Conservation (phyloP, 176 grass and related monocot species). For the Phyllostachys edulis region DNA sequence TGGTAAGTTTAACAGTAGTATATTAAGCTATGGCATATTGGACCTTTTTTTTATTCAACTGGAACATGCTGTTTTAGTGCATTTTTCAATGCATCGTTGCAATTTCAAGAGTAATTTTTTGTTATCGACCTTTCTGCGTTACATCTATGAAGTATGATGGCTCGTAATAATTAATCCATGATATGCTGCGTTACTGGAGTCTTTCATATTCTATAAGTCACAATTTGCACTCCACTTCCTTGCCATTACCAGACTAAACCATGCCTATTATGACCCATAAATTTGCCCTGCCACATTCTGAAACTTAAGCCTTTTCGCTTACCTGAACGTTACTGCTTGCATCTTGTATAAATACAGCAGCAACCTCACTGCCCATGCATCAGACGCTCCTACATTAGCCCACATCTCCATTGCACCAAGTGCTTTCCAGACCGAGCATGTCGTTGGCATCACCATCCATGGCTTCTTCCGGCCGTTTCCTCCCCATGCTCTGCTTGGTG, state of each 20-base stretch:
- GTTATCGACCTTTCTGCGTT: too few relatives aligned
- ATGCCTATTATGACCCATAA: not conserved
- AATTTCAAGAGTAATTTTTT: too few relatives aligned
- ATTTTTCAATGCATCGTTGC: too few relatives aligned
- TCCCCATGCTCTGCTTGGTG: not conserved
- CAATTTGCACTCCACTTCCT: not conserved
- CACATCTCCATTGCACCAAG: not conserved
- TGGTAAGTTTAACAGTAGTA: too few relatives aligned
- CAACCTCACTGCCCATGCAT: not conserved
- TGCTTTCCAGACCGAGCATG: not conserved
- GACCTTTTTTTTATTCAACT: too few relatives aligned
- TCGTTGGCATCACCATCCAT: constrained; percentile 22
- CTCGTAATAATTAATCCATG: not conserved
- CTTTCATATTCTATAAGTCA: not conserved
- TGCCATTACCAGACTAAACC: not conserved
- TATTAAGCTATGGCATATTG: too few relatives aligned
- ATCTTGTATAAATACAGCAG: constrained; percentile 30
- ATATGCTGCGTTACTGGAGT: too few relatives aligned
- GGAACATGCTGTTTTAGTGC: too few relatives aligned
- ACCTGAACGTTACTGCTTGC: not conserved
- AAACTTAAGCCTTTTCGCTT: constrained; percentile 1
- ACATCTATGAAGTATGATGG: too few relatives aligned
- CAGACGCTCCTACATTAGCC: not conserved
- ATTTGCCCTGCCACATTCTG: not conserved
- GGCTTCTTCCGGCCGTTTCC: not conserved